Evolutionary conservation across 192 early-diverging fungal species (phyloP), one percentile per base, ranked within the genome.

Genomic region (Thoreauomyces humboldtii): DNA sequence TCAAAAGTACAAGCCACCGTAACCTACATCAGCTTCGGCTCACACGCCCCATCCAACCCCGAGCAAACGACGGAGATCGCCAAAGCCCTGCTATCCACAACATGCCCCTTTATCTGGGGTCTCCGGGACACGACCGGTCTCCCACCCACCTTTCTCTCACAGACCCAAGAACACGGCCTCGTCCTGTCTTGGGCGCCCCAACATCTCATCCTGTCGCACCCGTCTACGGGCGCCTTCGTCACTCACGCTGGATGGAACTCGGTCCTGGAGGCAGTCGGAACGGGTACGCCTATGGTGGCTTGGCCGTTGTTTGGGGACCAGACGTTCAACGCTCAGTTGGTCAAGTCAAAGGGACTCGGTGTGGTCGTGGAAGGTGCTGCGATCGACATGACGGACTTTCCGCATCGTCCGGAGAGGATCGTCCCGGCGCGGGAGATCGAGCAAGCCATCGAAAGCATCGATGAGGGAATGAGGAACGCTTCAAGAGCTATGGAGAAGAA

Each of bases 241-340:
- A 53, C 27, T 27, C 51, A 53, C 51, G 51, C 51, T 17, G 51
- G 51, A 6, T 53, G 51, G 51, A 53, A 53, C 51, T n/a, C 25
- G 17, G 31, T 32, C 24, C 2, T 53, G 6, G 51, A 53, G 17
- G 31, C 51, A 2, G 31, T 25, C 31, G 31, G 27, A 32, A 32
- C 51, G 6, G 7, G 51, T 4, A 32, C 31, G 4, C 51, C 51
- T n/a, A 53, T 53, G 24, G 24, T 53, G 31, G 9, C 12, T 22
- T 50, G 12, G 15, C 47, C 47, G 22, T 22, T 19, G 24, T 50
- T 50, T 50, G 28, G 4, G 7, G 47, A 50, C 47, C 47, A 50
- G 47, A 9, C 7, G 9, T 12, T 17, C 24, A 50, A 50, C 24
- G 47, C 47, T 7, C 12, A 12, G 24, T 22, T 50, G 47, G 15